Base-by-base conservation (phyloP, 1,284 basidiomycete species). In the Stereum hirsutum region DNA sequence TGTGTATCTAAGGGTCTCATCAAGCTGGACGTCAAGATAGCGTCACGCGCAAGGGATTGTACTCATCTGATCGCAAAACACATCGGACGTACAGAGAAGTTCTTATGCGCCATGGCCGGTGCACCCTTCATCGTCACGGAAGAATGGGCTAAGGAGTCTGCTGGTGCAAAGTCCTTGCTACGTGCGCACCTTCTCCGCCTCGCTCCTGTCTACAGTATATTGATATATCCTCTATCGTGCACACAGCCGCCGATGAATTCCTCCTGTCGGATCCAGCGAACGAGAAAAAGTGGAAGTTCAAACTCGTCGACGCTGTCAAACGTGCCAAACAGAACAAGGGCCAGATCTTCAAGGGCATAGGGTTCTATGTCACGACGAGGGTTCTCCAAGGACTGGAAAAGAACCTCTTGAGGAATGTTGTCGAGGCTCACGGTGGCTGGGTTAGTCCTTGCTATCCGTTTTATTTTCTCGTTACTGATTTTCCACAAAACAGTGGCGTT, bases 31-130 rank as follows among this genome's bases (percentile, higher is more conserved):
- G 78, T 74, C 4, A 76, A 71, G 47, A 66, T 78, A 46, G 78
- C 78, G 2, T 68, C 70, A 2, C 73, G 77, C 37, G 68, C 81
- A 0, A 56, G 61, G 1, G 77, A 88, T 43, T 89, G 83, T 54
- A 91, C 87, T 0, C 85, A 91, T 59, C 68, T 93, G 17, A 59
- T 91, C 32, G 75, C 75, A 8, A 74, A 73, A 32, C 65, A 66
- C 24, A 66, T 91, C 15, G 76, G 81, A 4, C 74, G 89, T 6
- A 92, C 89, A 0, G 84, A 89, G 56, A 93, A 92, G 55, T 85
- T 92, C 55, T 67, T 93, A 2, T 79, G 75, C 52, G 85, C 85
- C 1, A 64, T 91, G 52, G 69, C 81, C 0, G 60, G 60, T 2
- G 75, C 70, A 0, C 81, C 81, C 0, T 68, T 68, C 49, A 67